Percentiles rank a stretch among this genome's conserved stretches.
phyloP scores from a whole-genome alignment of 2,329 filamentous ascomycete genomes.

The Colletotrichum incanum region DNA sequence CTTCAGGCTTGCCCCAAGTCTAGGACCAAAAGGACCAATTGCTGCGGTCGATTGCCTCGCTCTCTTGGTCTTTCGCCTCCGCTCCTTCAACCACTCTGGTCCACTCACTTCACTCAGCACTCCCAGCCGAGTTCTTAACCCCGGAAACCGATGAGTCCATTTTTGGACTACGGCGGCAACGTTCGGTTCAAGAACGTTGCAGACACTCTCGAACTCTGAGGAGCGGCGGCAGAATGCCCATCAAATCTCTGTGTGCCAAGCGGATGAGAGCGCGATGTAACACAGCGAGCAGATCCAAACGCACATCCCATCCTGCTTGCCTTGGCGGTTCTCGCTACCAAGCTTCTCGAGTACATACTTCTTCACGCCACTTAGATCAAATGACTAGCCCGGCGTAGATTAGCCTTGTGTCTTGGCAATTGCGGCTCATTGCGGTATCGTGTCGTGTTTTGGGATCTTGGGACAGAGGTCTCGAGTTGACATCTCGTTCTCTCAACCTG shows the following conservation, averaged over 20 bases:
- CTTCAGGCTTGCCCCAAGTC: conserved; percentile 5
- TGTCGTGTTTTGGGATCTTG: not conserved
- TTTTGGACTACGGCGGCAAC: not conserved
- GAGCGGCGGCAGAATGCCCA: not conserved
- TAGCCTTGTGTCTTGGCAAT: conserved; percentile 19
- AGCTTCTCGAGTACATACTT: not conserved
- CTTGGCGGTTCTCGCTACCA: not conserved
- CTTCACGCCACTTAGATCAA: not conserved
- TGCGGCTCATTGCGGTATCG: conserved; percentile 26
- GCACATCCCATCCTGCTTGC: not conserved
- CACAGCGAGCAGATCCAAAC: conserved; percentile 16
- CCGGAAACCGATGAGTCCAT: conserved; percentile 17
- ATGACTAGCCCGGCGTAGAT: conserved; percentile 20
- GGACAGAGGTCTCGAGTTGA: conserved; percentile 4
- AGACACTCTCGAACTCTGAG: not conserved
- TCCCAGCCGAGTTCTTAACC: not conserved
- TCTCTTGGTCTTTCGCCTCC: not conserved
- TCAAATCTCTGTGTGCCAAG: not conserved
- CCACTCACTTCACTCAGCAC: not conserved
- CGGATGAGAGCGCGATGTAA: conserved; percentile 12
- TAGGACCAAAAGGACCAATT: not conserved
- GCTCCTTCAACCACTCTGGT: not conserved
- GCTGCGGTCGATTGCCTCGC: not conserved
- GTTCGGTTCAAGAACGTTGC: not conserved
- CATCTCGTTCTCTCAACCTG: not conserved